Conservation (phyloP, 352 stramenopile species). For the Phytophthora colocasiae region DNA sequence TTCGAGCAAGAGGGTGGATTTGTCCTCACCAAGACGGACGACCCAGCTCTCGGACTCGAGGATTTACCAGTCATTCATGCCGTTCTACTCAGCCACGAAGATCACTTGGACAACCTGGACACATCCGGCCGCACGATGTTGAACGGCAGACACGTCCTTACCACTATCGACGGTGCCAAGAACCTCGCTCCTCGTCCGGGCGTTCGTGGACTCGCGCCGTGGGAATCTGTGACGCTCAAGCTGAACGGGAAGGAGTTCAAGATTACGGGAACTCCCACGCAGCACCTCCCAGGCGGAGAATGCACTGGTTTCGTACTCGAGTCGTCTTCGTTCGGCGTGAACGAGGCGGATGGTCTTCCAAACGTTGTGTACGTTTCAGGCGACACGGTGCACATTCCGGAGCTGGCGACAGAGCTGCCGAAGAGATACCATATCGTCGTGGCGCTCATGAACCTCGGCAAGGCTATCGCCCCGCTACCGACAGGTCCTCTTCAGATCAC, state of each 20-base stretch:
- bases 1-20: too few species aligned
- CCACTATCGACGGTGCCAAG: conserved; percentile 11
- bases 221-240: conserved; percentile 34
- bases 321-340: conserved; percentile 39
- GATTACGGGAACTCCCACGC: conserved; percentile 48
- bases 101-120: conserved; percentile 54
- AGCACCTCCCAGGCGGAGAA: conserved; percentile 43
- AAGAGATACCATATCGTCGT: conserved; percentile 44
- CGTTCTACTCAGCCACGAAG: conserved; percentile 46
- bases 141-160: conserved; percentile 47
- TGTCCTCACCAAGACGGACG: too few species aligned
- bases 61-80: too few species aligned
- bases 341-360: conserved; percentile 18
- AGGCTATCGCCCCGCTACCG: conserved; percentile 19
- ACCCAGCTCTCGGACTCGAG: too few species aligned
- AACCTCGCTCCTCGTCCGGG: conserved; percentile 26
- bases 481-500: conserved; percentile 37
- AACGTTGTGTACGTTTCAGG: conserved; percentile 39
- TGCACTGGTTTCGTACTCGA: conserved; percentile 50
- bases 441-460: conserved; percentile 47
- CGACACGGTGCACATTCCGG: conserved; percentile 45
- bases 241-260: conserved; percentile 45
- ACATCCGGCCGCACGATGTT: conserved; percentile 39
- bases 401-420: conserved; percentile 34
- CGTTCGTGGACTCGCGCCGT: conserved; percentile 41